These are phyloP conservation scores for Hydnum rufescens DNA, from an alignment of 768 basidiomycete genomes.

Conservation along the genomic window DNA sequence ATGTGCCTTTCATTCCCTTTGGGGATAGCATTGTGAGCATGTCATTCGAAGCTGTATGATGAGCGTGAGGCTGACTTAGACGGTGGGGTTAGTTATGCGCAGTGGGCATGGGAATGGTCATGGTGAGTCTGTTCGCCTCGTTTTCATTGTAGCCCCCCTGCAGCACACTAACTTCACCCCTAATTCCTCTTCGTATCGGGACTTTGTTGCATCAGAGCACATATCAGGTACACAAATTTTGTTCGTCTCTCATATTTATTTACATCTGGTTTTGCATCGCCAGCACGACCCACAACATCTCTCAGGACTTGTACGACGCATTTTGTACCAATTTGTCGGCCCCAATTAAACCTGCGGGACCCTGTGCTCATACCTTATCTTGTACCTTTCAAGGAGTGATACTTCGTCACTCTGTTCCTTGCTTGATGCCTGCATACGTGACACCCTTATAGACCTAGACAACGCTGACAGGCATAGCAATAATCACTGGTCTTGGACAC, in stretches of 20 bases:
- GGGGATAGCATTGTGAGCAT: constrained; percentile 35
- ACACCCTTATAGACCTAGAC: no score
- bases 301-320: constrained; percentile 57
- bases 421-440: no score
- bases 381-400: no score
- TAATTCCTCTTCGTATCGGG: no score
- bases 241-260: neutral
- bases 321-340: constrained; percentile 78
- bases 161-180: neutral
- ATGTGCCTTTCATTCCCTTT: constrained; percentile 30
- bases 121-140: constrained; percentile 29
- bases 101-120: constrained; percentile 80
- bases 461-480: no score
- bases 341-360: constrained; percentile 50
- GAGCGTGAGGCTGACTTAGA: neutral
- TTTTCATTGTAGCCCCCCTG: neutral
- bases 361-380: no score
- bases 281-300: constrained; percentile 61
- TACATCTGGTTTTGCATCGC: neutral
- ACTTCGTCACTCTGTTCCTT: no score
- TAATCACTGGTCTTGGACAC: no score
- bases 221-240: constrained; percentile 35
- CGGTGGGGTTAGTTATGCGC: constrained; percentile 30
- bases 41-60: constrained; percentile 22
- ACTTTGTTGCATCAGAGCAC: constrained; percentile 36